Conservation (phyloP, 345 rosid species). For the Syzygium oleosum region DNA sequence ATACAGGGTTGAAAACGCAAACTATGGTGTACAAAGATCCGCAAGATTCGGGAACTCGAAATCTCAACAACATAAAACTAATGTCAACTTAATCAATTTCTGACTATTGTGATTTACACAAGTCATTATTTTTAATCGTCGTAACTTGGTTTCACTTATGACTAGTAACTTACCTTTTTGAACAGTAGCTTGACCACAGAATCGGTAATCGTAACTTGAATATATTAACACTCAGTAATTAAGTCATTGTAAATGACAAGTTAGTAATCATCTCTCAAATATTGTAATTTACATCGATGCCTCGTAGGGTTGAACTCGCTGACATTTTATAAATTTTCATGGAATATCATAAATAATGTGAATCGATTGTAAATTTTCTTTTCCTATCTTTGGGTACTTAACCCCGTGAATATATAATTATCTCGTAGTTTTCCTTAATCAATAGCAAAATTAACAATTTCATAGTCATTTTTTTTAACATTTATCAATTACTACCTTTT, state of each 20-base stretch:
- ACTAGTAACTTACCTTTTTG: background rate
- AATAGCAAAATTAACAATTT: too few relatives aligned
- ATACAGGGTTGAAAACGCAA: background rate
- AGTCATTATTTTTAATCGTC: background rate
- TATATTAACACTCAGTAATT: background rate
- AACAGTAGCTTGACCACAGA: background rate
- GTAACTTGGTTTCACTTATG: background rate
- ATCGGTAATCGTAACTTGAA: background rate
- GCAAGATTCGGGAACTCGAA: background rate
- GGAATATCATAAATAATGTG: too few relatives aligned
- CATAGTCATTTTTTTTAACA: too few relatives aligned
- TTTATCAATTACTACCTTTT: too few relatives aligned
- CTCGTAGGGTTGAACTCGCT: too few relatives aligned
- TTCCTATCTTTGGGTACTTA: too few relatives aligned
- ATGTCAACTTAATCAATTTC: background rate
- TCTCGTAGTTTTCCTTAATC: too few relatives aligned
- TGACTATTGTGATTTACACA: background rate
- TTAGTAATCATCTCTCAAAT: background rate
- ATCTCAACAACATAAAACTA: background rate
- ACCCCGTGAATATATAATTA: too few relatives aligned
- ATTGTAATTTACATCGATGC: background rate
- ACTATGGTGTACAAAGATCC: background rate
- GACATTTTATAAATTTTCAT: too few relatives aligned
- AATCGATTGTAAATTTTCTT: too few relatives aligned
- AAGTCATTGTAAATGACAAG: background rate